Percentiles rank a stretch among this genome's conserved stretches.
Conservation (phyloP, 257 asterid genomes). For the Nicotiana tabacum region DNA sequence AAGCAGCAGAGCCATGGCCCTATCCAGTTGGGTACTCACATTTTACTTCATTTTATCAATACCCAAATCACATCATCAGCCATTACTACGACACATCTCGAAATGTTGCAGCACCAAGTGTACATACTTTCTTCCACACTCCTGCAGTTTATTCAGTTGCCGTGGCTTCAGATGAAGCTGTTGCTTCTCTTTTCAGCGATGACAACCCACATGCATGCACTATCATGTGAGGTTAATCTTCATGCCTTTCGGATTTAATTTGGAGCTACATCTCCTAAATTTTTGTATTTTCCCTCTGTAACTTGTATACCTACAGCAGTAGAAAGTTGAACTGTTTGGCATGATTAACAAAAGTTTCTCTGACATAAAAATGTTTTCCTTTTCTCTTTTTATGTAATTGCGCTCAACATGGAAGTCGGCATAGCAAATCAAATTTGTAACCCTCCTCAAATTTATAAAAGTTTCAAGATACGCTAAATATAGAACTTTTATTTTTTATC, state of each 20-base stretch:
- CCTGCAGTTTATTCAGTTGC: conserved; percentile 84
- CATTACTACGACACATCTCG: conserved; percentile 72
- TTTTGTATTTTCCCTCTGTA: neutral
- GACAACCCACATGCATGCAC: conserved; percentile 92
- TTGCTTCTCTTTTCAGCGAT: conserved; percentile 83
- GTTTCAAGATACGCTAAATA: no score
- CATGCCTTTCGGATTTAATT: neutral
- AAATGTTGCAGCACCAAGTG: conserved; percentile 50
- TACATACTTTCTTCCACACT: conserved; percentile 80
- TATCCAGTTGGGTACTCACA: conserved; percentile 65
- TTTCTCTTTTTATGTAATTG: neutral
- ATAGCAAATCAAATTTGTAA: neutral
- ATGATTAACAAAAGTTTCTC: conserved; percentile 9
- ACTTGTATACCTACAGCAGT: conserved; percentile 27
- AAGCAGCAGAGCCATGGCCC: conserved; percentile 99
- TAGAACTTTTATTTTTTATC: no score
- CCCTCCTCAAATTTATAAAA: no score
- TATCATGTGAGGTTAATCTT: conserved; percentile 38
- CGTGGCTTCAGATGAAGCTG: conserved; percentile 81
- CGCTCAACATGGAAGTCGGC: neutral
- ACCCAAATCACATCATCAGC: conserved; percentile 64
- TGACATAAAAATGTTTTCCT: neutral
- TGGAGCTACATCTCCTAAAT: neutral
- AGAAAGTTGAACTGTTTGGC: conserved; percentile 13
- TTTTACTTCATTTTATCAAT: conserved; percentile 76